Evolutionary conservation across 1,284 basidiomycete genomes (phyloP), one percentile per base, ranked within the genome.

Genomic region (Porodaedalea pini): DNA sequence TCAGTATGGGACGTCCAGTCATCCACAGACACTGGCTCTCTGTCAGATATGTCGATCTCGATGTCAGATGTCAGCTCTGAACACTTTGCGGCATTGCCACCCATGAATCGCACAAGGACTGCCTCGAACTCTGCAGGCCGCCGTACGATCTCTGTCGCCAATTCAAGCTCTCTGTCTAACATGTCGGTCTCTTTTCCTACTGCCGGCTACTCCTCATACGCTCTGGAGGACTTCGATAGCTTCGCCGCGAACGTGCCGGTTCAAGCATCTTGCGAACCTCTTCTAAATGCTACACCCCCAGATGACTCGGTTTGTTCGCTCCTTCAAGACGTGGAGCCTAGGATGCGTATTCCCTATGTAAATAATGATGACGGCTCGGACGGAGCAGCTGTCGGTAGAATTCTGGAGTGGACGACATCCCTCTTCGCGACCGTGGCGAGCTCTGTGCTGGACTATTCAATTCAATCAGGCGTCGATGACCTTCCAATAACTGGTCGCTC

Each of bases 391-490:
- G 45, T 47, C 31, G 2, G 11, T 17, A 52, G 21, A 40, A 56
- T 60, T 39, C 25, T 56, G 39, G 58, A 51, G 4, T 60, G 58
- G 58, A 51, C 37, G 17, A 23, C 36, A 17, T 56, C 54, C 27
- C 58, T 60, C 34, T 60, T 60, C 40, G 49, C 44, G 15, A n/a
- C 23, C 31, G 58, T 60, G n/a, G 58, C 54, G 13, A 50, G 37
- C 21, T 40, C 48, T 23, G 49, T 34, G 3, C 34, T 60, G 15
- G 25, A 45, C 10, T 45, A 52, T 34, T 10, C 29, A 6, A 50
- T 49, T 36, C 37, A 47, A n/a, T 23, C 17, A 8, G 36, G 13
- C 37, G 29, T 31, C 19, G 32, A 57, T 15, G 50, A 47, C 5
- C 19, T 29, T 6, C 27, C 45, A 25, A 15, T 21, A 11, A 6